Base-by-base conservation (phyloP, 2,329 filamentous ascomycete species). In the Fusarium tjaetaba region DNA sequence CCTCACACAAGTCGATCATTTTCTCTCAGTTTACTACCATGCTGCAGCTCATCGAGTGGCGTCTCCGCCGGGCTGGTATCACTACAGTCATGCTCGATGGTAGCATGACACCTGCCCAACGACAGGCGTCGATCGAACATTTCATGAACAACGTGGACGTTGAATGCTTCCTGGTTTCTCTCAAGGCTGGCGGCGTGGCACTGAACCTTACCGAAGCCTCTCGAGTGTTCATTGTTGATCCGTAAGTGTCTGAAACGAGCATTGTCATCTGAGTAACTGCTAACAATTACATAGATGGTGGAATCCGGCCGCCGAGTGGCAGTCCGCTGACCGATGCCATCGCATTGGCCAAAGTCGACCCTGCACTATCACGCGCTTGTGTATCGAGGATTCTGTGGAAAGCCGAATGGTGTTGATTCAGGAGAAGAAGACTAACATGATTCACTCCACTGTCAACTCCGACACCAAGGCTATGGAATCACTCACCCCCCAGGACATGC, bases 291-390 rank as follows among this genome's bases (percentile, higher is more conserved):
- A n/a, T 75, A 95, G 93, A 76, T 98, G 96, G 96, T 99, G 96
- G 96, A 98, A 98, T 77, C 96, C 96, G n/a, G 95, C 95, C n/a
- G 96, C 96, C 1, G 96, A 99, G 84, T 99, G 96, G 96, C 96
- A 99, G 84, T 96, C 93, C 70, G 96, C 96, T 6, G 96, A 99
- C 81, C 90, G 94, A 73, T 95, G 93, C 79, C 96, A 98, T 83
- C 95, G 96, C 63, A 99, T 98, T 76, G 96, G 96, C 38, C 96
- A 99, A 85, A 94, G 92, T 52, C 93, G 96, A 13, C 96, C 96
- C 34, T 98, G 96, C 81, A 94, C 94, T 41, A 97, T 99, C 77
- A 98, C 95, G 3, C 91, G 96, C 34, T 89, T 99, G 16, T 97
- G 95, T 80, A 98, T 99, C 71, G 96, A 99, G 81, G 96, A 99